Evolutionary conservation across 2,329 filamentous ascomycete genomes (phyloP).

Genomic region (Arthrobotrys conoides): DNA sequence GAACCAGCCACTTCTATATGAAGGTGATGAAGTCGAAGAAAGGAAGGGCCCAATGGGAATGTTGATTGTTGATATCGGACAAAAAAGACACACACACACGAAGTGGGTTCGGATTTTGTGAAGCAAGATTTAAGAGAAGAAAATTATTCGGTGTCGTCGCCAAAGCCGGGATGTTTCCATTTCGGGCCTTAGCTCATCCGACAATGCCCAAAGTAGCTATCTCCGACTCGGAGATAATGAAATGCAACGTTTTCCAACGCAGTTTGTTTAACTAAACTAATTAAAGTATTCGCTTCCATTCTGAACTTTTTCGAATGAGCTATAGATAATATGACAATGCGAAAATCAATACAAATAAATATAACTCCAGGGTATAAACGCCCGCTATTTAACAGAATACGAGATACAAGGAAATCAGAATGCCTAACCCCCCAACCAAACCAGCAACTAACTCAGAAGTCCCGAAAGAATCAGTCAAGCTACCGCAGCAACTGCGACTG

Average conservation of each 20-base stretch:
- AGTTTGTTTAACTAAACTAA: neutral
- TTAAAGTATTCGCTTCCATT: neutral
- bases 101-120: neutral
- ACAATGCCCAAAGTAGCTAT: slow-evolving; percentile 25
- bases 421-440: neutral
- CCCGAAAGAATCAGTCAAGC: slow-evolving; percentile 11
- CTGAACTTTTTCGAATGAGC: slow-evolving; percentile 4
- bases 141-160: slow-evolving; percentile 40
- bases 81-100: neutral
- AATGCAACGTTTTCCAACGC: slow-evolving; percentile 49
- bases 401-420: neutral
- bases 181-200: slow-evolving; percentile 51
- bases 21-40: neutral
- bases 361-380: slow-evolving; percentile 30
- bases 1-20: slow-evolving; percentile 6
- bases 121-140: slow-evolving; percentile 21
- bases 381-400: slow-evolving; percentile 5
- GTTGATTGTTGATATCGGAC: slow-evolving; percentile 18
- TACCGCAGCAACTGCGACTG: slow-evolving; percentile 20
- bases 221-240: slow-evolving; percentile 43
- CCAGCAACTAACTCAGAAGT: neutral
- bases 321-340: neutral
- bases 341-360: neutral
- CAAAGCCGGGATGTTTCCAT: slow-evolving; percentile 49
- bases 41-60: neutral